These are phyloP conservation scores for Blastobotrys mokoenaii DNA, from an alignment of 805 yeast genomes.

Conservation along the genomic window DNA sequence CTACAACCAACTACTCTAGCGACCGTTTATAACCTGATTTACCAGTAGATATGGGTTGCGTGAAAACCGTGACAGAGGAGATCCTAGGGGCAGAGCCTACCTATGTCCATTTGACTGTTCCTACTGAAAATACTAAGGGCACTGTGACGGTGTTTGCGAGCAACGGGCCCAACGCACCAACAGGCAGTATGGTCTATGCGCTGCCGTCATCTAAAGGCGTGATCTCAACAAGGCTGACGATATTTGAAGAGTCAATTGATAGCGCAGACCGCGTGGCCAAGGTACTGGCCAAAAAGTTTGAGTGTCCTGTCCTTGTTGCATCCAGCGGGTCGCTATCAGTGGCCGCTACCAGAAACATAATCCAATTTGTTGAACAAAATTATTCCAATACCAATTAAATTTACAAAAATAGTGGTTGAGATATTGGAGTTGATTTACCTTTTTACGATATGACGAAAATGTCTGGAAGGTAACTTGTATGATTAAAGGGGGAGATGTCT, in stretches of 20 bases:
- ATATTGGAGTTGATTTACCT: no score
- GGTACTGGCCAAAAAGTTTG: conserved; percentile 9
- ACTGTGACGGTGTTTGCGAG: conserved; percentile 6
- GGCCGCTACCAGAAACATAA: neutral
- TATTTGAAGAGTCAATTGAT: conserved; percentile 11
- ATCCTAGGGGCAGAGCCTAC: conserved; percentile 6
- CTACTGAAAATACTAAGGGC: conserved; percentile 5
- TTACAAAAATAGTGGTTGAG: no score
- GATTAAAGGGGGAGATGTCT: neutral
- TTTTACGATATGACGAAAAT: no score
- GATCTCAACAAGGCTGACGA: conserved; percentile 8
- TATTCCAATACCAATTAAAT: no score
- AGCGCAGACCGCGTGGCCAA: conserved; percentile 14
- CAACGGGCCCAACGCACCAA: conserved; percentile 5
- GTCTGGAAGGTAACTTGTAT: neutral
- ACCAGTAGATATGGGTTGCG: no score
- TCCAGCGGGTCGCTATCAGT: conserved; percentile 6
- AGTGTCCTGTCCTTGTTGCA: conserved; percentile 13
- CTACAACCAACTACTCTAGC: no score
- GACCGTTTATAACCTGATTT: no score
- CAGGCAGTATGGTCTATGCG: conserved; percentile 15
- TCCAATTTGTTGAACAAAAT: neutral
- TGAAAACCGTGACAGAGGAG: conserved; percentile 4
- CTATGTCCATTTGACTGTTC: conserved; percentile 11
- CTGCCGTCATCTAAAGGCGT: conserved; percentile 6